phyloP scores from a whole-genome alignment of 2,329 filamentous ascomycete genomes.

The Colletotrichum godetiae region DNA sequence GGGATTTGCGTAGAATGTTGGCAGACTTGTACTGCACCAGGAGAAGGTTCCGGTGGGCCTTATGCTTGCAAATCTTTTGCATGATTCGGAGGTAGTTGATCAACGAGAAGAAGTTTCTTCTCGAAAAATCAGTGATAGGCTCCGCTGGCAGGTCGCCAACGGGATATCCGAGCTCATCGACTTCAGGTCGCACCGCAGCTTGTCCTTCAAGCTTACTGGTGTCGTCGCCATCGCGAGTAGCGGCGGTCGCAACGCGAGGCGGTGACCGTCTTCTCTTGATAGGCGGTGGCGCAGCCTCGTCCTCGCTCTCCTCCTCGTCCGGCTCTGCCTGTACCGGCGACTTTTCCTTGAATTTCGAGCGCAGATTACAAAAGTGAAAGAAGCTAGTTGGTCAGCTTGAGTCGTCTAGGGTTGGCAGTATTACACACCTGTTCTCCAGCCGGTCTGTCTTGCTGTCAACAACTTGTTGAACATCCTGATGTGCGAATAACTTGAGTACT shows the following conservation, averaged over 20 bases:
- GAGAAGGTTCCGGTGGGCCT: conserved; percentile 92
- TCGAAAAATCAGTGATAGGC: conserved; percentile 90
- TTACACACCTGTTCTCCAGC: conserved; percentile 78
- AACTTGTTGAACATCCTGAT: conserved; percentile 92
- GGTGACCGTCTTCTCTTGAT: conserved; percentile 71
- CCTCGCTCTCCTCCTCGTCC: conserved; percentile 62
- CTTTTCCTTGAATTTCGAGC: conserved; percentile 63
- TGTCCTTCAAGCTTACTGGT: conserved; percentile 48
- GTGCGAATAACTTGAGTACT: conserved; percentile 91
- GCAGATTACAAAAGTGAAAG: conserved; percentile 86
- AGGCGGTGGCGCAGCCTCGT: conserved; percentile 86
- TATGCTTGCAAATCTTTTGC: conserved; percentile 97
- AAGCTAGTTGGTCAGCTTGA: conserved; percentile 66
- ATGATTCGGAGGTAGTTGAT: conserved; percentile 97
- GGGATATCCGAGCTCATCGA: conserved; percentile 90
- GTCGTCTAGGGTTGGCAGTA: conserved; percentile 35
- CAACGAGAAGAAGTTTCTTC: conserved; percentile 92
- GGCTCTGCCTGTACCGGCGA: conserved; percentile 37
- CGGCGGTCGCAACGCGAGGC: conserved; percentile 47
- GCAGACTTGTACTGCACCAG: conserved; percentile 96
- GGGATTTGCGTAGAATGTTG: conserved; percentile 88
- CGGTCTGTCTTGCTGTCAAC: conserved; percentile 88
- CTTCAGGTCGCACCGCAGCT: conserved; percentile 62
- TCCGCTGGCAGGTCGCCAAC: conserved; percentile 75
- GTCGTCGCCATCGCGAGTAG: conserved; percentile 37